Evolutionary conservation across 345 rosid species (phyloP), one percentile per base, ranked within the genome.

Genomic region (Cardiospermum halicacabum): DNA sequence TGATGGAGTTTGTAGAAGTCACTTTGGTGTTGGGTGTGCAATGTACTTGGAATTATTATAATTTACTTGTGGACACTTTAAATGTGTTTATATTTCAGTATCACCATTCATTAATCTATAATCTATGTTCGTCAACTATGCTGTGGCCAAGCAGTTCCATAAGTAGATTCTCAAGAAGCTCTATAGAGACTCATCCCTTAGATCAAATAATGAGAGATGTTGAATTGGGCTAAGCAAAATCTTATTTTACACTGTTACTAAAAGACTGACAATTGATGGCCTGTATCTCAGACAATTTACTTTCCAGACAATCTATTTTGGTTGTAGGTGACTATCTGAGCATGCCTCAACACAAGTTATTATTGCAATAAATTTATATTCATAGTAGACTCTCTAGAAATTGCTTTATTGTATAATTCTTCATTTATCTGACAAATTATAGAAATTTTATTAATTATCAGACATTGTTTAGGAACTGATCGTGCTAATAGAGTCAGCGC

Each of bases 401-500:
- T 36, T 60, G 26, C 30, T 39, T 9, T 61, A 42, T 39, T 21
- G 19, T 58, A 31, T 37, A 53, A 27, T 30, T 21, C 7, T 53
- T 55, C 15, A 25, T 47, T 16, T 32, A n/a, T 51, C 15, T 53
- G 18, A 9, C 55, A 30, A 55, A 42, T 28, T 18, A 50, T 76
- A 30, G 19, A 64, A 34, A 11, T 61, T 55, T 40, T 27, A 31
- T 26, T 12, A 53, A 25, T 49, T 56, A 16, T 22, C 62, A 26
- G 36, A 43, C 53, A 31, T 66, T 72, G 47, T 60, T 59, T 77
- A 94, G 99, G 96, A 73, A 72, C 82, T 34, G 95, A 91, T 63
- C 92, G 85, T 24, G 72, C 75, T 50, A 69, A 57, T 77, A 77
- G 96, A 81, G 85, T 89, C 69, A 79, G 77, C 82, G 88, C 93